phyloP scores from a whole-genome alignment of 768 basidiomycete species.

The Leccinum fibrillosum region DNA sequence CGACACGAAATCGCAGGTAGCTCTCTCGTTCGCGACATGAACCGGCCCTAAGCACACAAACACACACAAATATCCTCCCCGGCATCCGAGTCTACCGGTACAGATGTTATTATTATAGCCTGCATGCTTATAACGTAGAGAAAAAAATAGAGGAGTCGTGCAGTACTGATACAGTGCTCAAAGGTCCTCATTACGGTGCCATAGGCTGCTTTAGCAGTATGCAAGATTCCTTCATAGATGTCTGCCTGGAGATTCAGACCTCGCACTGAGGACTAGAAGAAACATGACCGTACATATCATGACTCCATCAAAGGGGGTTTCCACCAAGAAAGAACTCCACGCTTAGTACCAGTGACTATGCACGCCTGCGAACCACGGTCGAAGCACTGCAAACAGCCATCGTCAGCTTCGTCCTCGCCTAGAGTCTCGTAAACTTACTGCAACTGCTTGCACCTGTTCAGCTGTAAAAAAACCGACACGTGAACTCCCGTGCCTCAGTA shows the following conservation, averaged over 20 bases:
- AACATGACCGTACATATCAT: constrained; percentile 25
- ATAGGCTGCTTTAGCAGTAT: constrained; percentile 27
- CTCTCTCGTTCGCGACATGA: constrained; percentile 21
- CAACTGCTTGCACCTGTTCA: constrained; percentile 31
- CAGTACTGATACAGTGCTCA: constrained; percentile 33
- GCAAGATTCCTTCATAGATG: constrained; percentile 27
- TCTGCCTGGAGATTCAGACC: constrained; percentile 12
- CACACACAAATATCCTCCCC: constrained; percentile 21
- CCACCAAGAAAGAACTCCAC: constrained; percentile 60
- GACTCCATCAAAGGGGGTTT: constrained; percentile 29
- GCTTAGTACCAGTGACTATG: constrained; percentile 55
- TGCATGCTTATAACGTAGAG: constrained; percentile 23
- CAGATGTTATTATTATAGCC: constrained; percentile 20
- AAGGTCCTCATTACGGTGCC: constrained; percentile 27
- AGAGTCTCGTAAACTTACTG: constrained; percentile 25
- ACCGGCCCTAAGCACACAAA: constrained; percentile 36
- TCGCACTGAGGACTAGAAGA: background rate
- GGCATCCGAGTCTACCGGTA: constrained; percentile 15
- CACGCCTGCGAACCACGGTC: constrained; percentile 39
- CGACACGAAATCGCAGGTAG: constrained; percentile 25
- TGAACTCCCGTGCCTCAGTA: constrained; percentile 5
- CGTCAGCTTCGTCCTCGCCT: constrained; percentile 24
- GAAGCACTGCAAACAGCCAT: constrained; percentile 36
- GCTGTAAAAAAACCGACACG: constrained; percentile 15
- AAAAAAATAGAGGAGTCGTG: constrained; percentile 11